Conservation (phyloP, 2,329 filamentous ascomycete genomes). For the Nectriaceae sp. region DNA sequence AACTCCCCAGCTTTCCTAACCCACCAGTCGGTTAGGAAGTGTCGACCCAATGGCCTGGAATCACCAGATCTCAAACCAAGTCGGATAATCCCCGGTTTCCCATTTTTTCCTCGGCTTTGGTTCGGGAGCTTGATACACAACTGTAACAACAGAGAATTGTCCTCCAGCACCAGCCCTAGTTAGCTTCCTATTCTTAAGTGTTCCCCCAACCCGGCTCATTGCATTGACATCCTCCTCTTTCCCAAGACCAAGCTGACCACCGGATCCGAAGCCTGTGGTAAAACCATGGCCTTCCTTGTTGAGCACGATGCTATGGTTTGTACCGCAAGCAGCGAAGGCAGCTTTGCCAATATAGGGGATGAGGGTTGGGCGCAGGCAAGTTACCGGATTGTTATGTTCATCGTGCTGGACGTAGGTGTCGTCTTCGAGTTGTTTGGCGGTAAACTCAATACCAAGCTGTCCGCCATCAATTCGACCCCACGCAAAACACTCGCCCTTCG, state of each 20-base stretch:
- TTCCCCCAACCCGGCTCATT: background rate
- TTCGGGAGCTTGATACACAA: background rate
- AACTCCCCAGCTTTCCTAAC: no score
- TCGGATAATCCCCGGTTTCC: no score
- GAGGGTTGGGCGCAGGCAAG: constrained; percentile 60
- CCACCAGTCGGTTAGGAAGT: no score
- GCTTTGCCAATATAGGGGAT: constrained; percentile 55
- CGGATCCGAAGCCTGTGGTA: constrained; percentile 70
- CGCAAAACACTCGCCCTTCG: constrained; percentile 49
- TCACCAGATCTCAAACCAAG: no score
- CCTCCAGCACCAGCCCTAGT: background rate
- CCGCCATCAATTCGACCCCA: constrained; percentile 57
- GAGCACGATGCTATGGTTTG: constrained; percentile 68
- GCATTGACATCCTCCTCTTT: constrained; percentile 60
- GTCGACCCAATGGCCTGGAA: no score
- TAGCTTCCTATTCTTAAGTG: background rate
- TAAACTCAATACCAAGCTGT: constrained; percentile 50
- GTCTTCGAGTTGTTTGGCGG: constrained; percentile 47
- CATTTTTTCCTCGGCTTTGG: no score
- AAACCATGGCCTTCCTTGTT: constrained; percentile 54
- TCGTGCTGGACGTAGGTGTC: constrained; percentile 54
- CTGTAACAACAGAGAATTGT: constrained; percentile 1
- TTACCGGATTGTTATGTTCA: constrained; percentile 53
- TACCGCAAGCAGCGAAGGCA: constrained; percentile 53
- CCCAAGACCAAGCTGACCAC: constrained; percentile 71